Base-by-base conservation (phyloP, 352 stramenopile species). In the Pythium aristosporum region DNA sequence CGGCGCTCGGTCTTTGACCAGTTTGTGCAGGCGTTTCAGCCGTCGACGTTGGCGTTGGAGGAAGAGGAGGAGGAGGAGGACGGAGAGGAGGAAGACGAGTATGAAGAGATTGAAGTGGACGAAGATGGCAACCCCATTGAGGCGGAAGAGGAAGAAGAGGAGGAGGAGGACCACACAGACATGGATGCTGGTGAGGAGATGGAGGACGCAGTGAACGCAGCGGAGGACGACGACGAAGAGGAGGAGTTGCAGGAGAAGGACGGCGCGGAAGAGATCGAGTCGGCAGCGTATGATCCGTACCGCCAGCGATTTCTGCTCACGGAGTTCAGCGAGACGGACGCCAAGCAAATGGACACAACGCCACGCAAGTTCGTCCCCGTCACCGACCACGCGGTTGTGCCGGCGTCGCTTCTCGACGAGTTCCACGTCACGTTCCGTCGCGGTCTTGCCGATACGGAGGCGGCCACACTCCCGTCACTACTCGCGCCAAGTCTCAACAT, bases 11-110 rank as follows among this genome's bases (percentile, higher is more conserved):
- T 91, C n/a, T 93, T 93, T 74, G 71, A 84, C 28, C 65, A 85
- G 67, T 93, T 93, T 71, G 79, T 93, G 36, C 77, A 76, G 44
- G 77, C 76, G 25, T 91, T 91, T 53, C 80, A 85, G 32, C 69
- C 67, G 1, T 53, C 70, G 18, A 46, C 68, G 53, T 10, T 32
- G 0, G 54, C 11, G 30, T 15, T 63, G 25, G 71, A 82, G 11
- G 77, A 81, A 5, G 51, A 78, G 6, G 68, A 80, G 5, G 71
- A 86, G 6, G 77, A 80, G 18, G 50, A 77, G 8, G 65, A 77
- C 32, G 76, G 76, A n/a, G 68, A 77, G 3, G 73, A 85, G 5
- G 77, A 82, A 15, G 51, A 77, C 3, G 53, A 80, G 42, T 75
- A 80, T 25, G 67, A 87, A 67, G 58, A 82, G 67, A 69, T 77